Evolutionary conservation across 169 alveolate genomes (phyloP).

Genomic region (Babesia gibsoni): DNA sequence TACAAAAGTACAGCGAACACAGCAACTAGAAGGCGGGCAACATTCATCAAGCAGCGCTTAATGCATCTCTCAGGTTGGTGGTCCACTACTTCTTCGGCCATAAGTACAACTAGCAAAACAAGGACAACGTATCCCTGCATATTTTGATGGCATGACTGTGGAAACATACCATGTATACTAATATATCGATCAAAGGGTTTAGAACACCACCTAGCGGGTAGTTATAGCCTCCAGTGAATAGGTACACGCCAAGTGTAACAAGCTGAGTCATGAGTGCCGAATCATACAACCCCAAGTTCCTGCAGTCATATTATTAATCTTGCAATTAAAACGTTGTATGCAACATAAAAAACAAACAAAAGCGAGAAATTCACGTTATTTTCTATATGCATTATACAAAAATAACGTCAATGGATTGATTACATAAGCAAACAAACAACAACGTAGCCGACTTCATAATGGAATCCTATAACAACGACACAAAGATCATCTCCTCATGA

Average conservation of each 20-base stretch:
- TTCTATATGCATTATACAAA: too few relatives aligned
- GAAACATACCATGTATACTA: constrained; percentile 2
- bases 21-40: not conserved
- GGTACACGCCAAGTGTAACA: not conserved
- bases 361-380: too few relatives aligned
- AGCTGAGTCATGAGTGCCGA: constrained; percentile 5
- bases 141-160: not conserved
- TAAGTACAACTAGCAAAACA: not conserved
- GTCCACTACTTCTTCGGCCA: not conserved
- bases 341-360: too few relatives aligned
- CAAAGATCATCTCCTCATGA: too few relatives aligned
- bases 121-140: constrained; percentile 10
- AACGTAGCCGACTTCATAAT: too few relatives aligned
- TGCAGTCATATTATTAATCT: too few relatives aligned
- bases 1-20: not conserved
- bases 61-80: not conserved
- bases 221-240: not conserved
- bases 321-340: too few relatives aligned
- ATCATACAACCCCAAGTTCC: constrained; percentile 8
- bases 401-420: too few relatives aligned
- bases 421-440: too few relatives aligned
- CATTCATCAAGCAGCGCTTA: not conserved
- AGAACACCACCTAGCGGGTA: not conserved
- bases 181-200: constrained; percentile 1
- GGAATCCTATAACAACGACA: too few relatives aligned